Percentiles rank a stretch among this genome's conserved stretches.
These are phyloP conservation scores for Stylosanthes scabra DNA, from an alignment of 331 rosid species.

Conservation along the genomic window DNA sequence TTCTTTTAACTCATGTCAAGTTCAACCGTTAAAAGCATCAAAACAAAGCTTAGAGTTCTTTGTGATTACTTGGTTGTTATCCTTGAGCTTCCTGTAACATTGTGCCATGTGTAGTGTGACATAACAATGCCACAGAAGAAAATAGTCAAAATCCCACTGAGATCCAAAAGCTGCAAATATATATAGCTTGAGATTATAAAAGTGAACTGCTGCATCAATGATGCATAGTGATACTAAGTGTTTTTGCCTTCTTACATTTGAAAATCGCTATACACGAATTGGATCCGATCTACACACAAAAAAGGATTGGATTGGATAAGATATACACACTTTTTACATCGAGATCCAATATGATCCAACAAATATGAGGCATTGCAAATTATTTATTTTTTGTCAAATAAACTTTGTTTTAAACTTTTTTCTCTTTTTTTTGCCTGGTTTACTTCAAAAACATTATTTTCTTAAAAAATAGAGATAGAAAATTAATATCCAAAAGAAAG, in stretches of 20 bases:
- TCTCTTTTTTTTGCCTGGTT: no score
- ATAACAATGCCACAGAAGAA: conserved; percentile 84
- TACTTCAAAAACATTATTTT: no score
- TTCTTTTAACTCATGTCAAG: not conserved
- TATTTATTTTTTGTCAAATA: no score
- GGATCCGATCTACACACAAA: no score
- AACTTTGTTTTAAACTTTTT: no score
- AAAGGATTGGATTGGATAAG: no score
- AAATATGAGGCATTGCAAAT: no score
- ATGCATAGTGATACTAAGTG: not conserved
- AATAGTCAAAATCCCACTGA: conserved; percentile 84
- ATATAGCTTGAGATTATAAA: conserved; percentile 23
- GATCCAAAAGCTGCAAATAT: conserved; percentile 65
- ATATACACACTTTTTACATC: no score
- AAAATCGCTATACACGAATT: no score
- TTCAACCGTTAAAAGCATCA: conserved; percentile 9
- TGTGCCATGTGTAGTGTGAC: conserved; percentile 93
- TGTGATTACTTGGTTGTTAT: conserved; percentile 76
- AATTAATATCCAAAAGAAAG: no score
- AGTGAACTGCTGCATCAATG: conserved; percentile 14
- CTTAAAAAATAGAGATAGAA: no score
- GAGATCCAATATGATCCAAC: no score
- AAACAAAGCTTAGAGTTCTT: conserved; percentile 14
- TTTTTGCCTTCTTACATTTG: not conserved
- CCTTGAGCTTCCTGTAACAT: conserved; percentile 78